Evolutionary conservation across 208 protist species (phyloP), one percentile per base, ranked within the genome.

Genomic region (Leishmania aethiopica): DNA sequence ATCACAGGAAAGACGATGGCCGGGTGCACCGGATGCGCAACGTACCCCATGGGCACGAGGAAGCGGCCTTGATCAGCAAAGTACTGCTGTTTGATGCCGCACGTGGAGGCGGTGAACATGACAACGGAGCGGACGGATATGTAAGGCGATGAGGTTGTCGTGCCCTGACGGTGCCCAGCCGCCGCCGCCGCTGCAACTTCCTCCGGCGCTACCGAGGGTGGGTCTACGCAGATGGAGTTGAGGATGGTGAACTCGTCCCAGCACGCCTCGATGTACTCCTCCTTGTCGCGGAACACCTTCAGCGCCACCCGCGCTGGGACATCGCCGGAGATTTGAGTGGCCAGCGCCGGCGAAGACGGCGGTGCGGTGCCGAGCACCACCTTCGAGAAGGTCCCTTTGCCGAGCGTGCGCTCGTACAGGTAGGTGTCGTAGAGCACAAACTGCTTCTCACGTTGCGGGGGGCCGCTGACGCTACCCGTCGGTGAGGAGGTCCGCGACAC

Each of bases 321-420:
- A 59, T 79, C 82, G 47, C 80, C 78, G 42, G 69, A 88, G 49
- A 75, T 80, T 42, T 82, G 71, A 45, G 69, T 79, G 42, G 51
- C 42, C 70, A 81, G 40, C 57, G 76, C 74, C 45, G 76, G 51
- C 35, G 77, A 80, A 3, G 74, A 81, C 57, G 80, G 69, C 45
- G 88, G 69, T 17, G 79, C 82, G 3, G 49, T 64, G 51, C 86
- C 91, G 53, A 93, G 86, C 40, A 95, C 92, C 45, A 97, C 94
- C 82, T 96, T 97, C 25, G 92, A 90, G 87, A 91, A 97, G 17
- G 94, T 97, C 5, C 94, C 94, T 77, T 95, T 95, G 45, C 94
- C 94, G 5, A 97, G 83, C 51, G 84, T 88, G 59, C 87, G 84
- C 49, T 88, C 74, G 69, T 91, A 90, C 51, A 91, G 66, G 82